A percentile compares a stretch with the other conserved stretches of the same genome.
Evolutionary conservation across 257 asterid genomes (phyloP).

Genomic region (Ilex aquifolium): DNA sequence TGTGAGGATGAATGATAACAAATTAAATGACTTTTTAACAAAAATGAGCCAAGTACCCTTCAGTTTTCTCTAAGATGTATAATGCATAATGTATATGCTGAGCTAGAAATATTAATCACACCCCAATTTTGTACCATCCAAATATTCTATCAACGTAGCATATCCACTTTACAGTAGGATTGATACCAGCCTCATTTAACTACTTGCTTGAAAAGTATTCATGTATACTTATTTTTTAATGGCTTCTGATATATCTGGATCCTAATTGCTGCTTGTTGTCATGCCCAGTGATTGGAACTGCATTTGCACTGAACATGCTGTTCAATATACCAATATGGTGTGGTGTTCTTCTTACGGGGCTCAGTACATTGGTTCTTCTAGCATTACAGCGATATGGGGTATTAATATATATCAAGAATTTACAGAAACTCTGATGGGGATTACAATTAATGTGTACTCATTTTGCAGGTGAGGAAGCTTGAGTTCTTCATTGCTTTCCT

Average conservation of each 20-base stretch:
- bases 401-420: conserved; percentile 7
- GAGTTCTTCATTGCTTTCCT: conserved; percentile 76
- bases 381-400: conserved; percentile 97
- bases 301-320: conserved; percentile 95
- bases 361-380: conserved; percentile 79
- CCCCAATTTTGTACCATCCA: no score
- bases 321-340: conserved; percentile 83
- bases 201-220: not conserved
- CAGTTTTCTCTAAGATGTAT: no score
- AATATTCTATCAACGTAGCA: no score
- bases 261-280: conserved; percentile 8
- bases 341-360: conserved; percentile 93
- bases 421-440: conserved; percentile 7
- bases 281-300: conserved; percentile 82
- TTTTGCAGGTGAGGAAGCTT: conserved; percentile 79
- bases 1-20: no score
- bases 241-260: conserved; percentile 3
- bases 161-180: no score
- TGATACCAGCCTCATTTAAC: no score
- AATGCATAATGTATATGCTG: no score
- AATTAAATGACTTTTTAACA: no score
- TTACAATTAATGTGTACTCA: conserved; percentile 2
- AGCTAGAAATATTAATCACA: no score
- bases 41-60: no score
- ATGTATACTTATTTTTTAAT: not conserved